phyloP scores from a whole-genome alignment of 2,329 filamentous ascomycete species.

The Didymella keratinophila region DNA sequence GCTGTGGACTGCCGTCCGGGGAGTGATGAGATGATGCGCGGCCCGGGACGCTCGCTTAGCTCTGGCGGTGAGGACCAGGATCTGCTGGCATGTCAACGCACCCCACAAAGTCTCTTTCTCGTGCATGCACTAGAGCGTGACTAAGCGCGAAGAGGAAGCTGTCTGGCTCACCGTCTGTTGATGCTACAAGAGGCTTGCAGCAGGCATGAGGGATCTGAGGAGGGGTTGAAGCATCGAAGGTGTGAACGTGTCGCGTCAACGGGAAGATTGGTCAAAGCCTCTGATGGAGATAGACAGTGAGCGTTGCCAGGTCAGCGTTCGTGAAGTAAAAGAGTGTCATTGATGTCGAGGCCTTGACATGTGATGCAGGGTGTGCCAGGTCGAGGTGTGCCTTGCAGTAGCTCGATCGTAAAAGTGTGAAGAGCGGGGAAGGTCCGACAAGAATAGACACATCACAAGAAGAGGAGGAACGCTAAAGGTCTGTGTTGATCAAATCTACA shows the following conservation, averaged over 20 bases:
- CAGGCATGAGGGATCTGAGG: background rate
- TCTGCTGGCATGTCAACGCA: conserved; percentile 16
- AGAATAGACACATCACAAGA: background rate
- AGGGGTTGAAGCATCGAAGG: background rate
- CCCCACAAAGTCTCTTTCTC: conserved; percentile 11
- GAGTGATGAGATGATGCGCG: conserved; percentile 8
- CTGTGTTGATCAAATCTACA: too few species aligned
- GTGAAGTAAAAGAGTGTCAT: background rate
- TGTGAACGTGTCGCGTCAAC: background rate
- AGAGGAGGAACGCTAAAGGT: background rate
- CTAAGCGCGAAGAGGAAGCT: background rate
- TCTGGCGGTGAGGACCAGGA: conserved; percentile 29
- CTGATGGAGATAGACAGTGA: background rate
- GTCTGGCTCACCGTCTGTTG: background rate
- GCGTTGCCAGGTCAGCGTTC: background rate
- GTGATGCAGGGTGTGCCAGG: background rate
- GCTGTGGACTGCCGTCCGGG: conserved; percentile 5
- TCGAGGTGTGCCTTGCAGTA: conserved; percentile 14
- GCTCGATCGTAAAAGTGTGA: background rate
- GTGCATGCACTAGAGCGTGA: conserved; percentile 10
- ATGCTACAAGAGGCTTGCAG: background rate
- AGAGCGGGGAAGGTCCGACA: background rate
- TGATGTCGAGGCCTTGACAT: background rate
- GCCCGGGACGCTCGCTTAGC: conserved; percentile 24
- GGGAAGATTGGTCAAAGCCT: background rate